phyloP scores from a whole-genome alignment of 2,329 filamentous ascomycete species.

The Ophiostoma quercus region DNA sequence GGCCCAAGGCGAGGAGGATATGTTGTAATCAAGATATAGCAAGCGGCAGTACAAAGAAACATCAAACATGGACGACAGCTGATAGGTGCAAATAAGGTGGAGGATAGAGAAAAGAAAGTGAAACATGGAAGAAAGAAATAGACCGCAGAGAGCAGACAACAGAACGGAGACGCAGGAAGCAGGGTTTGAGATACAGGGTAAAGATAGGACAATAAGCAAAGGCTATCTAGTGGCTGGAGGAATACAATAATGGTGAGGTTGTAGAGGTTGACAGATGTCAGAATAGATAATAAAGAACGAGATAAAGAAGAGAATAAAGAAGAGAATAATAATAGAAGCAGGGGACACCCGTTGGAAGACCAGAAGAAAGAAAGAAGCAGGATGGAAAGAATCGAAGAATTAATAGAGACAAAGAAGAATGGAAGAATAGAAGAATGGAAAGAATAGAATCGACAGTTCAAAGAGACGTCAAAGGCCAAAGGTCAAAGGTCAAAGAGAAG shows the following conservation, averaged over 20 bases:
- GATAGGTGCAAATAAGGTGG: background rate
- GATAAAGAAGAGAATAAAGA: background rate
- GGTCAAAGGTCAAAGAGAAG: background rate
- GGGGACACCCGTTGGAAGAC: background rate
- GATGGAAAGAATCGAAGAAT: constrained; percentile 11
- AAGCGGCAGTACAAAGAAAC: background rate
- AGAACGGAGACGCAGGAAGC: background rate
- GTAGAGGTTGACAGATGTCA: background rate
- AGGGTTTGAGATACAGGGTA: background rate
- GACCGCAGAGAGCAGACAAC: background rate
- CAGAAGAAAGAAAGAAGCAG: background rate
- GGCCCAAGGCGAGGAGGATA: background rate
- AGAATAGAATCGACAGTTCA: background rate
- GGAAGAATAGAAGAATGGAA: background rate
- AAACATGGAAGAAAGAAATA: constrained; percentile 12
- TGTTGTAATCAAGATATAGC: background rate
- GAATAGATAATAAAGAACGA: background rate
- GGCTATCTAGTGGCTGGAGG: too few relatives aligned
- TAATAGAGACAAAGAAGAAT: constrained; percentile 11
- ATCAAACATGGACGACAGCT: background rate
- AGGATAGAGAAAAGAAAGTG: constrained; percentile 8
- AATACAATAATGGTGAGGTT: constrained; percentile 4
- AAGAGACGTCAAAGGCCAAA: background rate
- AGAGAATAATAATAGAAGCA: background rate
- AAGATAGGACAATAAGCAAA: background rate